These are phyloP conservation scores for Komagataella populi DNA, from an alignment of 805 yeast species.

Conservation along the genomic window DNA sequence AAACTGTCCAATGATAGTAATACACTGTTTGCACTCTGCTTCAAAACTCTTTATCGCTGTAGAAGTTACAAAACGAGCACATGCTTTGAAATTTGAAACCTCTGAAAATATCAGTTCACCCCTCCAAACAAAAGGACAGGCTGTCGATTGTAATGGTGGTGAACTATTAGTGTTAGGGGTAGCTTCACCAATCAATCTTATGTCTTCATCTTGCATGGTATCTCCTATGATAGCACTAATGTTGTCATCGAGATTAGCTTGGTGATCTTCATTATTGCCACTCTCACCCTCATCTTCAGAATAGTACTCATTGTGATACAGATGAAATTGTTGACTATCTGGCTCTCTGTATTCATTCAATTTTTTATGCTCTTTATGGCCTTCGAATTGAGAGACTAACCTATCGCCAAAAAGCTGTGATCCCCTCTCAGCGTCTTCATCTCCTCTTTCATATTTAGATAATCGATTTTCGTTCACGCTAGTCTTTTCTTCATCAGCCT, in stretches of 20 bases:
- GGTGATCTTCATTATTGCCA: background rate
- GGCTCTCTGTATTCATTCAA: background rate
- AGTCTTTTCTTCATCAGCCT: slow-evolving; percentile 12
- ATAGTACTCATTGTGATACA: background rate
- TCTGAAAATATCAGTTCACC: slow-evolving; percentile 7
- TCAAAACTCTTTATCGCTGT: background rate
- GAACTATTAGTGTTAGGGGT: background rate
- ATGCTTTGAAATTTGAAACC: slow-evolving; percentile 3
- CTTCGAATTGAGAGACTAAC: background rate
- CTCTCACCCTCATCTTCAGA: background rate
- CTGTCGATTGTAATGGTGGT: no score
- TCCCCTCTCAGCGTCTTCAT: background rate
- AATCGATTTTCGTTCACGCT: background rate
- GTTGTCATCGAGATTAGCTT: background rate
- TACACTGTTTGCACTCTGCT: background rate
- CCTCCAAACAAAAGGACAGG: slow-evolving; percentile 2
- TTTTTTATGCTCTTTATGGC: background rate
- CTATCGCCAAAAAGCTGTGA: background rate
- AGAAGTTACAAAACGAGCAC: slow-evolving; percentile 1
- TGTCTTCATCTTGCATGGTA: background rate
- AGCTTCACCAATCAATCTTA: background rate
- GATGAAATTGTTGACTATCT: background rate
- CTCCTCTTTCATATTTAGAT: background rate
- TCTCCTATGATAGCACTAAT: background rate
- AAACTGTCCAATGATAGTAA: background rate